Base-by-base conservation (phyloP, 1,284 basidiomycete species). In the Heterobasidion parviporum region DNA sequence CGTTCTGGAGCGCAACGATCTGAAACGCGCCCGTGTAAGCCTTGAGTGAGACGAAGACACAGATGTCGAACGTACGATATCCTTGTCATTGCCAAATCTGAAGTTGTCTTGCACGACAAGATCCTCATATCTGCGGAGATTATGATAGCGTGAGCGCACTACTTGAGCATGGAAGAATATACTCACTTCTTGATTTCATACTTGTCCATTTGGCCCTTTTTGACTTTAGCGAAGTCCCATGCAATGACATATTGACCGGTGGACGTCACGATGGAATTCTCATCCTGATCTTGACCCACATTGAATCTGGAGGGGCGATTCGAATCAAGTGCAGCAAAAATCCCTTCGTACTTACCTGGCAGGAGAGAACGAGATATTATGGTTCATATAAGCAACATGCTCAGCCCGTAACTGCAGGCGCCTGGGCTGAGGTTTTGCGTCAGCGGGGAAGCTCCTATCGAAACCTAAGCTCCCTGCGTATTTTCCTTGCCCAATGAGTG, bases 141-240 rank as follows among this genome's bases (percentile, higher is more conserved):
- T 58, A 36, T 57, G 57, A 50, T 43, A 58, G 43, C 3, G 9
- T 8, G 34, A n/a, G 14, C n/a, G 20, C 20, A 7, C 38, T 33
- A 33, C 10, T 20, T 8, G 18, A 54, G 54, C 14, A 16, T 2
- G 9, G 50, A 35, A 60, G 61, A 52, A 59, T 61, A 26, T 26
- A 67, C 73, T 65, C 53, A 75, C 74, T 90, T 89, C 80, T 96
- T 96, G 75, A 98, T 95, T 65, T 96, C 92, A 67, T 98, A 98
- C 68, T 89, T 89, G 70, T 95, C 91, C 47, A 89, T 77, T 53
- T 84, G 82, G 55, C 95, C 95, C 70, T 89, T 87, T 80, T 96
- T 98, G 63, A 98, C 91, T 63, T 94, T 92, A 50, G 81, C 83
- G 70, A 99, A 96, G 80, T 98, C 94, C 95, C 93, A 96, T 6